Evolutionary conservation across 2,329 filamentous ascomycete species (phyloP), one percentile per base, ranked within the genome.

Genomic region (Didymella glomerata): DNA sequence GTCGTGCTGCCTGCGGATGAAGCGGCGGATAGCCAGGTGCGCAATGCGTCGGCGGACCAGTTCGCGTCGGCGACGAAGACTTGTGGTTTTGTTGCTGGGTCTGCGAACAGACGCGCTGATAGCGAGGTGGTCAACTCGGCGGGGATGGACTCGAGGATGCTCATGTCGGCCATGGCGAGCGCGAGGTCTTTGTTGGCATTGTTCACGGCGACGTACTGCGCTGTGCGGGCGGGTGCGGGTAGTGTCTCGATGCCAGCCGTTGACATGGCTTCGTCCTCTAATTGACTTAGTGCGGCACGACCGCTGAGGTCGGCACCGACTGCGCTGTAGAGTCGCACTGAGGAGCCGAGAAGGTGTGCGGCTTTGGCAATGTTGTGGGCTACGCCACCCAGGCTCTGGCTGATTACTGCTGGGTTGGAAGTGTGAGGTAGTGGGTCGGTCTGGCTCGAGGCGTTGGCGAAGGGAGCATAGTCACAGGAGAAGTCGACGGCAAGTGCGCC

Each of bases 121-220:
- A 67, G 62, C 11, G 67, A 45, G 25, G 53, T 41, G 16, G 68
- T 67, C 8, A 54, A 61, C 2, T 48, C 36, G 27, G 65, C 30
- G 1, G 76, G 75, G 2, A 80, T 77, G 7, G 77, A 76, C 66
- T 87, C 83, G 38, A 97, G 86, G 68, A 97, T 94, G 54, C 83
- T 86, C 93, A 98, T 97, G 73, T 98, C 95, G 4, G 94, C 93
- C 92, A 97, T 96, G 45, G 93, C 94, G 63, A 97, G 78, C n/a
- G 93, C 84, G 2, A 99, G 85, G 63, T 93, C 90, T 76, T 93
- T 96, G 60, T 89, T 86, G 0, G 82, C 82, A 71, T 96, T 91
- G 74, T 98, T 99, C 64, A 98, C 82, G 16, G 94, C 90, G 3
- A 98, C 86, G 74, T 98, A 98, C 75, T 97, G 93, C 0, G 93